Percentiles rank a stretch among this genome's conserved stretches.
phyloP scores from a whole-genome alignment of 2,329 filamentous ascomycete genomes.

The Trichoderma sp. region DNA sequence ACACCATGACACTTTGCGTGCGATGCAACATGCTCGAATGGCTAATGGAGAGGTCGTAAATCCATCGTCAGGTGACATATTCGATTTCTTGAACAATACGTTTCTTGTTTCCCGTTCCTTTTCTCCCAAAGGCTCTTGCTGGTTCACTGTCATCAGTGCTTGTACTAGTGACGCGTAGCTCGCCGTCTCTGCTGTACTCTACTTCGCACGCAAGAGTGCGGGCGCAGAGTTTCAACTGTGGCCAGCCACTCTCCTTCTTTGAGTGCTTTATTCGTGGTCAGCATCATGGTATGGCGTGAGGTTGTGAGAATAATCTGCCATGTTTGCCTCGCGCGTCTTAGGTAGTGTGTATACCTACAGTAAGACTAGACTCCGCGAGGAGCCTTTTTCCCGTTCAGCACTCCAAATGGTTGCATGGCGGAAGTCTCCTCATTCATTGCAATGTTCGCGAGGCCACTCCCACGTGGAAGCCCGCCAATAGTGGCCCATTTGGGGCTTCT shows the following conservation, averaged over 20 bases:
- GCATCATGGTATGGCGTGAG: constrained; percentile 6
- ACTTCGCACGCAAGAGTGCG: background rate
- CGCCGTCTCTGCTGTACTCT: background rate
- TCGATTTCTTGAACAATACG: background rate
- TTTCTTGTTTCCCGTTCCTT: background rate
- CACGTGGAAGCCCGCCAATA: constrained; percentile 19
- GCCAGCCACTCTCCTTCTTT: background rate
- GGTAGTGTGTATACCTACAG: background rate
- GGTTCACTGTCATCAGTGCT: background rate
- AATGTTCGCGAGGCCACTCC: constrained; percentile 5
- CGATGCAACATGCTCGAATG: background rate
- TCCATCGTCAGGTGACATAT: background rate
- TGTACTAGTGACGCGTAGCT: background rate
- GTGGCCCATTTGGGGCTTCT: background rate
- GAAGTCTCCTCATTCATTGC: background rate
- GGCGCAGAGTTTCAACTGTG: background rate
- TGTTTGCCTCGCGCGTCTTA: background rate
- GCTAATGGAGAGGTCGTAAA: background rate
- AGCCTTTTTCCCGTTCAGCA: constrained; percentile 16
- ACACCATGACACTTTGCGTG: background rate
- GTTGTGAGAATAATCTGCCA: background rate
- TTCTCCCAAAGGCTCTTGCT: background rate
- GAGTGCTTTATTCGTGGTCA: background rate
- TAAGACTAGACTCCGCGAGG: background rate
- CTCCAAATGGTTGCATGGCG: background rate